These are phyloP conservation scores for Ophiostoma sp. DNA, from an alignment of 2,329 filamentous ascomycete species.

Conservation along the genomic window DNA sequence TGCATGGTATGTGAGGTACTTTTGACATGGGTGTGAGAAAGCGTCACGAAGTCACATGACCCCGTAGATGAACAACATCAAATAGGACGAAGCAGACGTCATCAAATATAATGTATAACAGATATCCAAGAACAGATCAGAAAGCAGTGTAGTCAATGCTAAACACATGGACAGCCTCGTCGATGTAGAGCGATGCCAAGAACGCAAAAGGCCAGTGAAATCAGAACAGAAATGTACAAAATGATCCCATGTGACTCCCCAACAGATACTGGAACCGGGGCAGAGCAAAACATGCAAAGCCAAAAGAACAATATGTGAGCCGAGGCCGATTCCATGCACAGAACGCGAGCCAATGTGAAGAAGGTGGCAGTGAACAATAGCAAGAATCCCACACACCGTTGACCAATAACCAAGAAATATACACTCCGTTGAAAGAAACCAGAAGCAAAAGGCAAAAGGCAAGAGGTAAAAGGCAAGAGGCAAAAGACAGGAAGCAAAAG, in stretches of 20 bases:
- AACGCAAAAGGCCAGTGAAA: no score
- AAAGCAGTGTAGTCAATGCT: no score
- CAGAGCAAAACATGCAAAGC: not conserved
- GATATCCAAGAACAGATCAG: no score
- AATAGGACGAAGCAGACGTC: not conserved
- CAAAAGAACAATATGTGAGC: not conserved
- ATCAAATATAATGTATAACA: not conserved
- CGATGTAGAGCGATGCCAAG: not conserved
- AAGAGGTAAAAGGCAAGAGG: not conserved
- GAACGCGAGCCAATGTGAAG: not conserved
- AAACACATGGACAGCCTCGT: not conserved
- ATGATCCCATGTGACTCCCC: not conserved
- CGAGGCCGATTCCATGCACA: not conserved
- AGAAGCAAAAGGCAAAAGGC: not conserved
- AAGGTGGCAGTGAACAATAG: not conserved
- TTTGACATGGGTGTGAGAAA: not conserved
- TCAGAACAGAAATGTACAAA: no score
- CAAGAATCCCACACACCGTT: not conserved
- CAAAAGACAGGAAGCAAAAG: not conserved
- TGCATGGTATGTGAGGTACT: not conserved
- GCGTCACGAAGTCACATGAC: slow-evolving; percentile 3
- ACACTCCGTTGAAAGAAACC: no score
- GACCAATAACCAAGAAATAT: not conserved
- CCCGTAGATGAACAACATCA: no score
- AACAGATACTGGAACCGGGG: not conserved